Conservation (phyloP, 352 stramenopile species). For the Globisporangium acanthophoron region DNA sequence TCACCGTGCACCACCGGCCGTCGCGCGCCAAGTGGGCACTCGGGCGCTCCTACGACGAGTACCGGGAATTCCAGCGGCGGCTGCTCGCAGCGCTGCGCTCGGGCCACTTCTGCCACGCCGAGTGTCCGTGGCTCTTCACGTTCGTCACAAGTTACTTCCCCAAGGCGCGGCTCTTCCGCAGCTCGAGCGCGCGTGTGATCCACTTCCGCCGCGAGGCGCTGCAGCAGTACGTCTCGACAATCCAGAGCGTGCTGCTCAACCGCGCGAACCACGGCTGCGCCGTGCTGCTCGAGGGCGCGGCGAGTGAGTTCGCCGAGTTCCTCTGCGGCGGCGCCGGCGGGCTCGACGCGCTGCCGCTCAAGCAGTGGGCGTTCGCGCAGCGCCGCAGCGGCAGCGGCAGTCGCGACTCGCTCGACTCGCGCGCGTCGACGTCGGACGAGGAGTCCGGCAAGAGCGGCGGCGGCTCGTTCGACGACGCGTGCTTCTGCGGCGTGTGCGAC, state of each 20-base stretch:
- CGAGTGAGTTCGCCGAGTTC: slow-evolving; percentile 21
- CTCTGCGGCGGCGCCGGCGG: slow-evolving; percentile 12
- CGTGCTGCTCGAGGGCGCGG: slow-evolving; percentile 22
- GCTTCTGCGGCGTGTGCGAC: slow-evolving; percentile 16
- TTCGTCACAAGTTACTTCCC: slow-evolving; percentile 47
- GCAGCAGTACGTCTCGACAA: slow-evolving; percentile 28
- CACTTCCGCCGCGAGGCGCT: slow-evolving; percentile 29
- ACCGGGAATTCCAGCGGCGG: slow-evolving; percentile 23
- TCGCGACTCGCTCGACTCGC: slow-evolving; percentile 17
- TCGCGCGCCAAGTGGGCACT: slow-evolving; percentile 3
- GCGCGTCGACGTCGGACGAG: slow-evolving; percentile 17
- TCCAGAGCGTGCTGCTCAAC: slow-evolving; percentile 26
- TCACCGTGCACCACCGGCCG: slow-evolving; percentile 9
- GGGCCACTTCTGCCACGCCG: slow-evolving; percentile 42
- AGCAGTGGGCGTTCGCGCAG: slow-evolving; percentile 22
- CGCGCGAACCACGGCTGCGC: slow-evolving; percentile 28
- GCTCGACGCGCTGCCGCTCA: slow-evolving; percentile 16
- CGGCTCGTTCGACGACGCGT: neutral
- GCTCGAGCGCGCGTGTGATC: slow-evolving; percentile 23
- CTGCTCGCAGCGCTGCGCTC: slow-evolving; percentile 21
- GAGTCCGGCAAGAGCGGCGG: slow-evolving; percentile 1
- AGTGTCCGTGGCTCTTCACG: slow-evolving; percentile 44
- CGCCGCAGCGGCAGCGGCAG: slow-evolving; percentile 11
- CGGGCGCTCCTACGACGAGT: slow-evolving; percentile 15
- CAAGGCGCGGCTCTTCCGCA: slow-evolving; percentile 28